Evolutionary conservation across 2,329 filamentous ascomycete genomes (phyloP).

Genomic region (Fusarium coicis): DNA sequence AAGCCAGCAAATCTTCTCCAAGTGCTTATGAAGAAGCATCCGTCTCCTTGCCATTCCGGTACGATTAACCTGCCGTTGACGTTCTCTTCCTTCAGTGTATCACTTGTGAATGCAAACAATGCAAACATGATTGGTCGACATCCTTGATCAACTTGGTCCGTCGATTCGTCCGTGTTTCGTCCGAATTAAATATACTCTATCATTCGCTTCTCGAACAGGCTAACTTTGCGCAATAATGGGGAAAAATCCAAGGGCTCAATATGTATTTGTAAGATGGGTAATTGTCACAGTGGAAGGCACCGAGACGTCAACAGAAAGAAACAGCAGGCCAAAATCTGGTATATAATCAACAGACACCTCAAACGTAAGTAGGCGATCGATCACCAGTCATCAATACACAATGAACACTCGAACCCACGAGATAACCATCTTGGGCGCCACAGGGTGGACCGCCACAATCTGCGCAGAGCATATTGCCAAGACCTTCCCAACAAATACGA

Average conservation of each 20-base stretch:
- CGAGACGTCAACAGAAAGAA: accelerated
- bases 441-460: background rate
- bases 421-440: background rate
- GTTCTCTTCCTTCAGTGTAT: background rate
- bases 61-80: background rate
- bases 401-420: background rate
- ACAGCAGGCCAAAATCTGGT: accelerated
- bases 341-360: background rate
- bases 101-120: background rate
- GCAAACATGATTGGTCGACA: background rate
- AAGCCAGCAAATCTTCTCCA: no score
- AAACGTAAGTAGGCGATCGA: accelerated
- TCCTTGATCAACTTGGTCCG: background rate
- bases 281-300: background rate
- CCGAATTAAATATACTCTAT: background rate
- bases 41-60: no score
- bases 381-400: background rate
- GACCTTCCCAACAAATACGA: background rate
- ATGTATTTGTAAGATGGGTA: background rate
- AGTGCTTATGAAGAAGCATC: no score
- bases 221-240: background rate
- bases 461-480: background rate
- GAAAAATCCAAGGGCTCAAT: accelerated
- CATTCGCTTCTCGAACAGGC: background rate
- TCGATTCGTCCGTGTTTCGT: background rate